Evolutionary conservation across 2,329 filamentous ascomycete species (phyloP), one percentile per base, ranked within the genome.

Genomic region (Aspergillus tubingensis): DNA sequence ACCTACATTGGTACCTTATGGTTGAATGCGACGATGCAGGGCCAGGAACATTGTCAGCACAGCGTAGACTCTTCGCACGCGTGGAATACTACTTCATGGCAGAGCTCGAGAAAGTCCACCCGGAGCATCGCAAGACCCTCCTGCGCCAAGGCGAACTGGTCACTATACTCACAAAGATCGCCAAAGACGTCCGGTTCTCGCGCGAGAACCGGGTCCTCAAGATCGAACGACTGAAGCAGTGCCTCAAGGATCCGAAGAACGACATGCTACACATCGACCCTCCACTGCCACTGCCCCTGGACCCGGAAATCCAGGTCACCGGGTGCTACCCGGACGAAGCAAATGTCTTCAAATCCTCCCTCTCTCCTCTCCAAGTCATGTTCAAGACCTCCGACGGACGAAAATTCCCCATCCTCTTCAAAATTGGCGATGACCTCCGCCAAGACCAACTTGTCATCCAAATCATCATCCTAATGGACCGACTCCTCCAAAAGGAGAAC

Each of bases 1-100:
- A 96, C 77, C 86, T 99, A 57, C 91, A 97, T 75, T 99, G 95
- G 95, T 99, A 98, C 75, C 83, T 99, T 2, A 97, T 97, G 88
- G 95, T 99, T 1, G 96, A 99, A 77, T 96, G 93, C 67, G 92
- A 96, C 68, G 94, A 97, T 73, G 77, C 79, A 41, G 92, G 90
- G 65, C 86, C 87, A 3, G 89, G 92, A 47, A 91, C 93, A 68
- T 84, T 87, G 21, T 82, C 86, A 4, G 87, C 88, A 59, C 90
- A 94, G 71, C 89, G 91, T 49, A 91, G 91, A 63, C 87, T 98
- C 17, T 99, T 96, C 76, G 89, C 91, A 27, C 92, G 94, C 68
- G 91, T 99, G 8, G 93, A 95, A 61, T 99, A 92, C 70, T 92
- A 98, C 71, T 99, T 98, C 75, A 96, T 98, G 92, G 82, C 86